phyloP scores from a whole-genome alignment of 495 filamentous ascomycete species.

The Cetradonia linearis region DNA sequence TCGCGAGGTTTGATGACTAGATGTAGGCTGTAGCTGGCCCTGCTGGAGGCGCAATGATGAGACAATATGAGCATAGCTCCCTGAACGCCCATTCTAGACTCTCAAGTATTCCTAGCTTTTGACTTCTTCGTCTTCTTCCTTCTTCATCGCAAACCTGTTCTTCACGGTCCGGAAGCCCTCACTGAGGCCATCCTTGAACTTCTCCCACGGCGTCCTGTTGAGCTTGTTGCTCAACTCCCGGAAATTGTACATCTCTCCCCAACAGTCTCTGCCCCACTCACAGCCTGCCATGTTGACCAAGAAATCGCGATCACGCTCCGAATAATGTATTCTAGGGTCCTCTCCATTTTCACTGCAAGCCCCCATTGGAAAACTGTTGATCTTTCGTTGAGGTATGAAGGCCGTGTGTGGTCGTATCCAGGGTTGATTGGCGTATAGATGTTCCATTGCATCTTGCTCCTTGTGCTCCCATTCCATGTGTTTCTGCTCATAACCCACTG shows the following conservation, averaged over 20 bases:
- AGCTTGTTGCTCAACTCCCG: constrained; percentile 77
- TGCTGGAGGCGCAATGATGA: background rate
- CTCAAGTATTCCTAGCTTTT: constrained; percentile 4
- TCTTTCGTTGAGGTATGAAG: constrained; percentile 82
- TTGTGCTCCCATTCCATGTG: constrained; percentile 99
- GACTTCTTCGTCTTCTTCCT: constrained; percentile 20
- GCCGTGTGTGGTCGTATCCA: constrained; percentile 85
- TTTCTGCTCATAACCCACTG: constrained; percentile 93
- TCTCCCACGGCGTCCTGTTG: constrained; percentile 73
- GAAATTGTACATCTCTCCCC: constrained; percentile 93
- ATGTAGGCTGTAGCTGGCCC: background rate
- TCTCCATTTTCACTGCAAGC: constrained; percentile 74
- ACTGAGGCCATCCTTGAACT: constrained; percentile 33
- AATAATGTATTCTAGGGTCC: constrained; percentile 73
- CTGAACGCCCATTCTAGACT: constrained; percentile 5
- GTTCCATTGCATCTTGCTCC: constrained; percentile 90
- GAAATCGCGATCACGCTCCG: constrained; percentile 77
- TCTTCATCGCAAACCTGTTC: constrained; percentile 23
- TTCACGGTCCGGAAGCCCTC: constrained; percentile 14
- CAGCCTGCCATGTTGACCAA: constrained; percentile 99
- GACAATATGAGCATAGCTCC: background rate
- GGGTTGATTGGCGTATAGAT: constrained; percentile 81
- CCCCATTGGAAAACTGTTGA: constrained; percentile 88
- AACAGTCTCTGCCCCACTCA: constrained; percentile 92
- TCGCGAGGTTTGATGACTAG: background rate